Evolutionary conservation across 495 filamentous ascomycete species (phyloP).

Genomic region (Ramalina peruviana): DNA sequence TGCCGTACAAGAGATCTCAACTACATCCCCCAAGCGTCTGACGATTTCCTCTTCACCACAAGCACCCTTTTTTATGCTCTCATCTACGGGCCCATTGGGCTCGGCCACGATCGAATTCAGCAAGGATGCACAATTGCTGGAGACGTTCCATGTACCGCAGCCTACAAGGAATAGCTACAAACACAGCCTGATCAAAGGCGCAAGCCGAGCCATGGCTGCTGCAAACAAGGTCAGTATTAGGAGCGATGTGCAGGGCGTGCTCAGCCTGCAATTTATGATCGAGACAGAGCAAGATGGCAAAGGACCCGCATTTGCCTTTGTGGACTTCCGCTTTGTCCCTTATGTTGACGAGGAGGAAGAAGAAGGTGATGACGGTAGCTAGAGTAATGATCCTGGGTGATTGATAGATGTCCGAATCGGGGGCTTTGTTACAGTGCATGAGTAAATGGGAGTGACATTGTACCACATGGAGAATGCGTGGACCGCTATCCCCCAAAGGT

Average conservation of each 20-base stretch:
- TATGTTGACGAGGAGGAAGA: slow-evolving; percentile 48
- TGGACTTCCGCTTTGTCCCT: slow-evolving; percentile 68
- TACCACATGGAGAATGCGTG: too few species aligned
- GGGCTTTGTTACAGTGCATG: too few species aligned
- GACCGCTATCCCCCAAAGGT: too few species aligned
- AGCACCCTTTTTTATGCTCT: slow-evolving; percentile 61
- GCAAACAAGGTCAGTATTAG: slow-evolving; percentile 87
- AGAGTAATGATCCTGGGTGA: too few species aligned
- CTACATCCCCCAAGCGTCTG: slow-evolving; percentile 47
- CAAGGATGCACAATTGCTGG: slow-evolving; percentile 54
- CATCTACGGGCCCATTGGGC: slow-evolving; percentile 61
- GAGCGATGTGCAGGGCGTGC: slow-evolving; percentile 71
- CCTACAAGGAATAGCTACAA: slow-evolving; percentile 43
- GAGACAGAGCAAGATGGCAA: slow-evolving; percentile 29
- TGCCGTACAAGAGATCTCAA: slow-evolving; percentile 69
- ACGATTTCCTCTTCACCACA: slow-evolving; percentile 49
- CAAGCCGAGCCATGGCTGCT: slow-evolving; percentile 73
- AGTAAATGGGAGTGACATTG: too few species aligned
- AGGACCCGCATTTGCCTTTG: slow-evolving; percentile 42
- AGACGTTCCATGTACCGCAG: slow-evolving; percentile 54
- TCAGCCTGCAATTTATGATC: slow-evolving; percentile 95
- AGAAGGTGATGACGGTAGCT: slow-evolving; percentile 30
- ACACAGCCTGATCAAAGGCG: slow-evolving; percentile 71
- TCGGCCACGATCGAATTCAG: slow-evolving; percentile 75
- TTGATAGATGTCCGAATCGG: too few species aligned